A percentile compares a stretch with the other conserved stretches of the same genome.
phyloP scores from a whole-genome alignment of 2,329 filamentous ascomycete genomes.

The Beauveria australis region DNA sequence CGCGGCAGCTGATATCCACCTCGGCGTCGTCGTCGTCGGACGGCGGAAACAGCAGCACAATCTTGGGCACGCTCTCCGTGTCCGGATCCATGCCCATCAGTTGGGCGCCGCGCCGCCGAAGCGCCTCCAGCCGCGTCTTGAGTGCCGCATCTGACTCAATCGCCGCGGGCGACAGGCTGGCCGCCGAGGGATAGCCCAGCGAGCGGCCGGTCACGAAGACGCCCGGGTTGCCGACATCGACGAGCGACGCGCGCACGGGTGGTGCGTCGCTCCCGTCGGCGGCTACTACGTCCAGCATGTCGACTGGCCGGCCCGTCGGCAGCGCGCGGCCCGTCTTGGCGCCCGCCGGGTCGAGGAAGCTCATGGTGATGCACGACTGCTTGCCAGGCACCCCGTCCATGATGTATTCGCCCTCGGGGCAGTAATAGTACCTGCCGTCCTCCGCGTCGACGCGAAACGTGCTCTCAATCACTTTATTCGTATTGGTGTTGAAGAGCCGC shows the following conservation, averaged over 20 bases:
- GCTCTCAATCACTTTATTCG: conserved; percentile 52
- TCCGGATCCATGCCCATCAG: conserved; percentile 51
- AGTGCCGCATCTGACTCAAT: conserved; percentile 39
- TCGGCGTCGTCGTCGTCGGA: conserved; percentile 12
- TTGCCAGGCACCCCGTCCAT: conserved; percentile 58
- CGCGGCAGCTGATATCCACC: conserved; percentile 36
- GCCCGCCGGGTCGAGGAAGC: conserved; percentile 55
- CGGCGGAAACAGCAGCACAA: conserved; percentile 41
- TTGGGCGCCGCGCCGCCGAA: conserved; percentile 48
- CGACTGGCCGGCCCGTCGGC: conserved; percentile 44
- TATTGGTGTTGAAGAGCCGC: conserved; percentile 64
- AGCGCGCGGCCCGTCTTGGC: conserved; percentile 49
- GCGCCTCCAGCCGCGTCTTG: conserved; percentile 40
- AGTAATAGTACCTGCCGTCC: conserved; percentile 15
- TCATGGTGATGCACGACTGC: conserved; percentile 47
- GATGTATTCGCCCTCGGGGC: conserved; percentile 40
- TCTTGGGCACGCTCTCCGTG: conserved; percentile 50
- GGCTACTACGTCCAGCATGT: conserved; percentile 34
- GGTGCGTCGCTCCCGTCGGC: conserved; percentile 11
- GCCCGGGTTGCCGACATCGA: conserved; percentile 57
- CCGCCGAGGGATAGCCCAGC: conserved; percentile 32
- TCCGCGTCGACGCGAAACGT: conserved; percentile 43
- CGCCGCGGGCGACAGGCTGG: conserved; percentile 43
- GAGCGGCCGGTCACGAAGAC: conserved; percentile 42
- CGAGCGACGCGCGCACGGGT: conserved; percentile 41